Conservation (phyloP, 2,329 filamentous ascomycete species). For the Dactylellina parvicollis region DNA sequence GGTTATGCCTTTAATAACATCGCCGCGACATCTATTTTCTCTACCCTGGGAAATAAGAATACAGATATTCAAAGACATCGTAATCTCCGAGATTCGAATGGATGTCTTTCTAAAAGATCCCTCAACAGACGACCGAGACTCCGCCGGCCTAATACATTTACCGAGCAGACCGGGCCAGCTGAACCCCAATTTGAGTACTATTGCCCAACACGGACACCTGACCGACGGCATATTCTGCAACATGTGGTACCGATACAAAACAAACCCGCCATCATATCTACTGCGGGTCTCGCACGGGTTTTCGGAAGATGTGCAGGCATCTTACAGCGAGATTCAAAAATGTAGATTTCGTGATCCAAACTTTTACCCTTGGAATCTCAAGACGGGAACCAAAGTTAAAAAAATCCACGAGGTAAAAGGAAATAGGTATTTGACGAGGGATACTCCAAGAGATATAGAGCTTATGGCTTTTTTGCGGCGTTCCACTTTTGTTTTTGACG, state of each 20-base stretch:
- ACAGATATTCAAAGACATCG: not conserved
- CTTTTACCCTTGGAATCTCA: not conserved
- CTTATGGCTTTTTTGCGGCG: not conserved
- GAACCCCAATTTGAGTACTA: no score
- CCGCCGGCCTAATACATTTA: no score
- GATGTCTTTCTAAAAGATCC: not conserved
- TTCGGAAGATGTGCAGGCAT: not conserved
- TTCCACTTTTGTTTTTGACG: not conserved
- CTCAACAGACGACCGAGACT: not conserved
- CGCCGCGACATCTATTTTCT: not conserved
- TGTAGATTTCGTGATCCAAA: not conserved
- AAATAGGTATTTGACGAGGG: not conserved
- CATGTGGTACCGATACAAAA: not conserved
- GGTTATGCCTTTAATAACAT: no score
- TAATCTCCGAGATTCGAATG: not conserved
- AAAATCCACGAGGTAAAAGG: not conserved
- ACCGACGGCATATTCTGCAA: not conserved
- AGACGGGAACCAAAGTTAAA: no score
- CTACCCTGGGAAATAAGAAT: not conserved
- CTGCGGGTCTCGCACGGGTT: not conserved
- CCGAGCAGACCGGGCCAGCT: no score
- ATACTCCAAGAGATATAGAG: not conserved
- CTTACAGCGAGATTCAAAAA: not conserved
- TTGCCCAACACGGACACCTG: not conserved
- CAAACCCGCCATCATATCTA: not conserved